A percentile compares a stretch with the other conserved stretches of the same genome.
These are phyloP conservation scores for Pichia sp. DNA, from an alignment of 1,139 yeast genomes.

Conservation along the genomic window DNA sequence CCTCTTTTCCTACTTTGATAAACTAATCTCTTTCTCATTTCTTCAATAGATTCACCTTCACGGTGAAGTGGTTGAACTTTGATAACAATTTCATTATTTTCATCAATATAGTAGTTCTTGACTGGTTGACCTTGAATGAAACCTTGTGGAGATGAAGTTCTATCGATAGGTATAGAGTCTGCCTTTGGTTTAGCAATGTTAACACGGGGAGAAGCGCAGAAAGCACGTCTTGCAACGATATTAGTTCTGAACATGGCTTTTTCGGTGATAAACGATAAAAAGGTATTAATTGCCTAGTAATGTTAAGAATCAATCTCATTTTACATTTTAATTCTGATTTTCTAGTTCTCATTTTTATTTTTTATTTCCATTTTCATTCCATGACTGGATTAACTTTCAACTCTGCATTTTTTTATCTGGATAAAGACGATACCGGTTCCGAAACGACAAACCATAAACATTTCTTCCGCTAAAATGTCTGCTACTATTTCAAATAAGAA, in stretches of 20 bases:
- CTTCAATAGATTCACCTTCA: slow-evolving; percentile 64
- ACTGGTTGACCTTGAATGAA: slow-evolving; percentile 18
- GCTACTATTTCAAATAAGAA: slow-evolving; percentile 6
- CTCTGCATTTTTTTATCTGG: neutral
- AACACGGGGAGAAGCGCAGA: neutral
- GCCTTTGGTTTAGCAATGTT: slow-evolving; percentile 11
- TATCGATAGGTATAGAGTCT: slow-evolving; percentile 12
- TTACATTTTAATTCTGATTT: neutral
- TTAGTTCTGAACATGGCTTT: slow-evolving; percentile 6
- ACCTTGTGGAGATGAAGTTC: slow-evolving; percentile 15
- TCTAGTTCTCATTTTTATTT: neutral
- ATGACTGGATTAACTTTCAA: neutral
- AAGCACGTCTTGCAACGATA: slow-evolving; percentile 1
- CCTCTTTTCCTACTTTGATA: slow-evolving; percentile 96
- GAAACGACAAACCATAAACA: neutral
- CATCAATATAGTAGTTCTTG: slow-evolving; percentile 19
- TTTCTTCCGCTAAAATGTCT: neutral
- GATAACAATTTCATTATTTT: slow-evolving; percentile 35
- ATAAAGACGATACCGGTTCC: neutral
- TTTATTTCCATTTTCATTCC: neutral
- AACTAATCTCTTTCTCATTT: slow-evolving; percentile 75
- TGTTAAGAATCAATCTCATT: neutral
- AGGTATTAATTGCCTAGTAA: neutral
- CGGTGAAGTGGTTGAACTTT: slow-evolving; percentile 73
- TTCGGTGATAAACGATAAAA: neutral